Conservation (phyloP, 768 basidiomycete species). For the Collybiopsis luxurians region DNA sequence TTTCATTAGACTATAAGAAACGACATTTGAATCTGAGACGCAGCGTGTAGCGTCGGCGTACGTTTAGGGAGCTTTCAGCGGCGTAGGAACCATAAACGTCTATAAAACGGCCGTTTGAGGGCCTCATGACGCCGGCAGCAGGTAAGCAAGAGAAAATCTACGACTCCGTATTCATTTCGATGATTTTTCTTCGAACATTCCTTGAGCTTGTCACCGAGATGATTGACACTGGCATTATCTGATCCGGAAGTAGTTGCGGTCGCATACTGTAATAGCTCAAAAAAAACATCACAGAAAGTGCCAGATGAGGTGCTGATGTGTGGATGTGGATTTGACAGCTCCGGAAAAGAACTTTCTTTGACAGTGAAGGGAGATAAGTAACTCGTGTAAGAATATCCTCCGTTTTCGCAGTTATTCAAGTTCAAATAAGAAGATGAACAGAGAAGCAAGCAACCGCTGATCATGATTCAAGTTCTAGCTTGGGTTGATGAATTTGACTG, state of each 20-base stretch:
- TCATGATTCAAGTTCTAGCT: no score
- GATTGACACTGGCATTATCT: conserved; percentile 6
- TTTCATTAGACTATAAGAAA: conserved; percentile 8
- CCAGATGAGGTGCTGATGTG: not conserved
- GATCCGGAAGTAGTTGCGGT: not conserved
- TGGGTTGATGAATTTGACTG: no score
- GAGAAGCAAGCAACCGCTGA: no score
- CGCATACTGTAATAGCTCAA: not conserved
- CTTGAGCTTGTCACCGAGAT: not conserved
- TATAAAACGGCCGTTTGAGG: not conserved
- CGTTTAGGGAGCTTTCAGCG: not conserved
- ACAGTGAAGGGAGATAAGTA: conserved; percentile 3
- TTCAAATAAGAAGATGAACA: no score
- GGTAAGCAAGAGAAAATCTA: not conserved
- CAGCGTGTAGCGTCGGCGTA: conserved; percentile 3
- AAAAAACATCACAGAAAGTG: not conserved
- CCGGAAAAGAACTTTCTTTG: not conserved
- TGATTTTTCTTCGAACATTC: not conserved
- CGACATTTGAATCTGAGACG: conserved; percentile 1
- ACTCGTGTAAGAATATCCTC: no score
- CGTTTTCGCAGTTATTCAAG: no score
- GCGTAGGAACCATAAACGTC: not conserved
- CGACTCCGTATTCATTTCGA: not conserved
- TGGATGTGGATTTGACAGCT: conserved; percentile 1
- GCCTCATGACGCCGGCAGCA: conserved; percentile 7